Percentiles rank a stretch among this genome's conserved stretches.
Conservation (phyloP, 2,329 filamentous ascomycete genomes). For the Achaetomium macrosporum region DNA sequence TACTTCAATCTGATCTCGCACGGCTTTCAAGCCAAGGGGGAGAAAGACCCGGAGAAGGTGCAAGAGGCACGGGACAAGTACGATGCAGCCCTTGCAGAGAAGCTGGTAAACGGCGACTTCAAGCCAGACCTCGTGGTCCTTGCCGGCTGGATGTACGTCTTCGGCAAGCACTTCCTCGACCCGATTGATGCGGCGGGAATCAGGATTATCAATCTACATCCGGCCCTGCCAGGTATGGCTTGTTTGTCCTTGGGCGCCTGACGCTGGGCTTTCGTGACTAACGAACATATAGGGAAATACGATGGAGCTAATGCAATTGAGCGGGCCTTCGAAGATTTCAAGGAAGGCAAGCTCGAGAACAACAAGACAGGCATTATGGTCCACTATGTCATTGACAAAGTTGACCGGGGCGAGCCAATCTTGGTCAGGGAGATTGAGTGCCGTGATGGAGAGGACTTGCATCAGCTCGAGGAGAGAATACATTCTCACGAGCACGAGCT, state of each 20-base stretch:
- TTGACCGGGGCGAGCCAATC: constrained; percentile 74
- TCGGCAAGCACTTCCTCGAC: constrained; percentile 62
- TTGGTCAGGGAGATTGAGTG: constrained; percentile 63
- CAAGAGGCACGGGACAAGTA: constrained; percentile 59
- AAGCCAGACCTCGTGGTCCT: constrained; percentile 74
- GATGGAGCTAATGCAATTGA: constrained; percentile 75
- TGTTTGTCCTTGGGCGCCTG: neutral
- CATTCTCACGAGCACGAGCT: constrained; percentile 71
- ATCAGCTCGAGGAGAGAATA: constrained; percentile 64
- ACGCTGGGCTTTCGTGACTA: neutral
- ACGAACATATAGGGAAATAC: constrained; percentile 50
- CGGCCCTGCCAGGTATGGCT: constrained; percentile 57
- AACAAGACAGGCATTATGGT: constrained; percentile 80
- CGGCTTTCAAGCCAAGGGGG: constrained; percentile 54
- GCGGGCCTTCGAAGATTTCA: constrained; percentile 68
- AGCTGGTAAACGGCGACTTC: constrained; percentile 47
- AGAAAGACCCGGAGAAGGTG: constrained; percentile 51
- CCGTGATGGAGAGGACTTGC: constrained; percentile 56
- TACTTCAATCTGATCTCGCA: constrained; percentile 79
- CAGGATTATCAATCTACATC: constrained; percentile 77
- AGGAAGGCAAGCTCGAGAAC: constrained; percentile 56
- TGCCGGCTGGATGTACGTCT: constrained; percentile 83
- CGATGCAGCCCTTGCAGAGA: constrained; percentile 66
- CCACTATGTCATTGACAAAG: constrained; percentile 74
- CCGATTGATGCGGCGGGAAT: constrained; percentile 59